Conservation (phyloP, 768 basidiomycete species). For the Mycena vitilis region DNA sequence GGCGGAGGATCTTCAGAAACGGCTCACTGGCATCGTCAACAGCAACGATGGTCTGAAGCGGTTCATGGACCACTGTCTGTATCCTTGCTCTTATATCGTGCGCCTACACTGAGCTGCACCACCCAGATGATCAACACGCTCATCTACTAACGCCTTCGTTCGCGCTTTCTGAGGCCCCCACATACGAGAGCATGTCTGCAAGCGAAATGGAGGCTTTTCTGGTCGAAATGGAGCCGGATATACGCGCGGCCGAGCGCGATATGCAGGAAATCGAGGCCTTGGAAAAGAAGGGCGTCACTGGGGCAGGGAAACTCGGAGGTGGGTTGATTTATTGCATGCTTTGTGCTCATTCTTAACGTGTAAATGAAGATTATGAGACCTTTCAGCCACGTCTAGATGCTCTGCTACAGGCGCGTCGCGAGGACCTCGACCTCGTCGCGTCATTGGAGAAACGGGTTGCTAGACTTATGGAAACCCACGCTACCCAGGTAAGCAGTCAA, state of each 20-base stretch:
- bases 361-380: constrained; percentile 64
- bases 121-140: constrained; percentile 80
- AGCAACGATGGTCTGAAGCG: constrained; percentile 77
- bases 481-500: constrained; percentile 66
- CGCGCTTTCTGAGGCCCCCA: constrained; percentile 65
- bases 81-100: constrained; percentile 8
- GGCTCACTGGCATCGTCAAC: constrained; percentile 68
- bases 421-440: constrained; percentile 67
- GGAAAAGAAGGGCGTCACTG: constrained; percentile 76
- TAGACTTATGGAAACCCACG: constrained; percentile 73
- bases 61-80: constrained; percentile 82
- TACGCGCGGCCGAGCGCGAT: constrained; percentile 85
- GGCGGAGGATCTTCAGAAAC: constrained; percentile 69
- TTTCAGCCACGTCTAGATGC: constrained; percentile 76
- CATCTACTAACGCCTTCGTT: constrained; percentile 81
- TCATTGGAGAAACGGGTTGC: constrained; percentile 76
- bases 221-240: constrained; percentile 84
- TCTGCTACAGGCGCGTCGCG: constrained; percentile 67
- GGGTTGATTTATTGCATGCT: constrained; percentile 14
- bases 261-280: constrained; percentile 81
- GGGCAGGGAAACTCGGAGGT: constrained; percentile 80
- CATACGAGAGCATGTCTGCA: constrained; percentile 73
- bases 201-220: constrained; percentile 79
- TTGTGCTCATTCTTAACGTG: background rate
- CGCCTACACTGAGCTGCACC: constrained; percentile 15